Conservation (phyloP, 495 filamentous ascomycete genomes). For the Tuber magnatum region DNA sequence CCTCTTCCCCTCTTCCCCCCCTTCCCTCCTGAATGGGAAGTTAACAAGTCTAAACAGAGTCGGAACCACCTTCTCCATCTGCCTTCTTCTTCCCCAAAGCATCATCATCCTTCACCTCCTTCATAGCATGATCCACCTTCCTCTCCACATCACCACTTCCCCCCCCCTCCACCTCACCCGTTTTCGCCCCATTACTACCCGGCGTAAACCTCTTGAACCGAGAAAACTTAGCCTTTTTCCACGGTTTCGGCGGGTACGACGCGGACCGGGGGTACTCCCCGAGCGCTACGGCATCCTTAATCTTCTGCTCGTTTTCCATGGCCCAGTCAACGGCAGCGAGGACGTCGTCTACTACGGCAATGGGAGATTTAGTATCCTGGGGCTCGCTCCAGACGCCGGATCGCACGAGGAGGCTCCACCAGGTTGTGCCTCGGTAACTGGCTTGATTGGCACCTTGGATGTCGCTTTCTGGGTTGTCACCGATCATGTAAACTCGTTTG, state of each 20-base stretch:
- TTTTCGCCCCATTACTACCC: neutral
- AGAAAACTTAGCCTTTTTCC: too few relatives aligned
- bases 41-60: neutral
- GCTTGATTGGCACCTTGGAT: slow-evolving; percentile 75
- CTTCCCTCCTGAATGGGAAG: neutral
- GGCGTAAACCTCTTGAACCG: neutral
- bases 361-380: slow-evolving; percentile 49
- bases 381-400: slow-evolving; percentile 72
- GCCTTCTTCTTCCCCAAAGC: neutral
- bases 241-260: too few relatives aligned
- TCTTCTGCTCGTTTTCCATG: slow-evolving; percentile 43
- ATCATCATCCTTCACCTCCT: neutral
- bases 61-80: neutral
- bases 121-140: neutral
- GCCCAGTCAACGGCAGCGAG: slow-evolving; percentile 60
- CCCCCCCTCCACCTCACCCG: neutral
- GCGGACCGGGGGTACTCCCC: neutral
- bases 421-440: slow-evolving; percentile 60
- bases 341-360: slow-evolving; percentile 60
- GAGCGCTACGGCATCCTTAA: neutral
- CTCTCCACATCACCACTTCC: neutral
- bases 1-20: too few relatives aligned
- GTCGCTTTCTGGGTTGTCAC: slow-evolving; percentile 90
- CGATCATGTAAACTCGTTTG: slow-evolving; percentile 83
- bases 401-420: slow-evolving; percentile 72